These are phyloP conservation scores for Ambrosia hybrid DNA, from an alignment of 140 eudicot genomes.

Conservation along the genomic window DNA sequence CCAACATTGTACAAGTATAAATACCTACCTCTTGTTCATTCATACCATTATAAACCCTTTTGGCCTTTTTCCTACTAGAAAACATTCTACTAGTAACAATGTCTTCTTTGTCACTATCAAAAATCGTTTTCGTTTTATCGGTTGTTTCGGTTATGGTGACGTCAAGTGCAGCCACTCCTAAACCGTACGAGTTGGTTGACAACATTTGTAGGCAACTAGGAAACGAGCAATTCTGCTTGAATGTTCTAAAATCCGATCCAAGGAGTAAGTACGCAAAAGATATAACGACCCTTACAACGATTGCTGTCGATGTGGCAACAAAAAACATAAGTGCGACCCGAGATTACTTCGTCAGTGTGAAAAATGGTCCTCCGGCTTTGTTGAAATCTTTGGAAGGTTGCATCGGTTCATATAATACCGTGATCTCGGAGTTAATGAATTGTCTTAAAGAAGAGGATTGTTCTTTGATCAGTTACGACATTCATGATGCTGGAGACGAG, in stretches of 20 bases:
- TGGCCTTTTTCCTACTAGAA: too few species aligned
- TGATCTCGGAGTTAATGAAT: neutral
- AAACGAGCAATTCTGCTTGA: neutral
- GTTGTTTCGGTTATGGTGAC: neutral
- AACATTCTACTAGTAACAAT: too few species aligned
- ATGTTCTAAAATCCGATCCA: slow-evolving; percentile 12
- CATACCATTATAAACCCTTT: too few species aligned
- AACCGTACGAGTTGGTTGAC: neutral
- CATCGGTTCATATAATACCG: neutral
- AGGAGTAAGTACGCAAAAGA: slow-evolving; percentile 15
- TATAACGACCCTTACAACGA: slow-evolving; percentile 5
- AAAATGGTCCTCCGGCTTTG: slow-evolving; percentile 6
- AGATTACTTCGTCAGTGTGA: slow-evolving; percentile 16
- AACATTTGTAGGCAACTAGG: neutral
- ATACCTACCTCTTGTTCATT: too few species aligned
- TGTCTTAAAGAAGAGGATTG: slow-evolving; percentile 21
- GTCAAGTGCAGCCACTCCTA: too few species aligned
- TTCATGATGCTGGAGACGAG: slow-evolving; percentile 18
- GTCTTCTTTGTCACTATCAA: too few species aligned
- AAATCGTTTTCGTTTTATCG: too few species aligned
- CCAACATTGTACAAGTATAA: too few species aligned
- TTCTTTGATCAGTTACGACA: slow-evolving; percentile 16
- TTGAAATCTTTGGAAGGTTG: slow-evolving; percentile 18
- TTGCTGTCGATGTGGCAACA: neutral
- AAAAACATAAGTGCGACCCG: slow-evolving; percentile 11